Percentiles rank a stretch among this genome's conserved stretches.
Conservation (phyloP, 2,329 filamentous ascomycete species). For the Colletotrichum tanaceti region DNA sequence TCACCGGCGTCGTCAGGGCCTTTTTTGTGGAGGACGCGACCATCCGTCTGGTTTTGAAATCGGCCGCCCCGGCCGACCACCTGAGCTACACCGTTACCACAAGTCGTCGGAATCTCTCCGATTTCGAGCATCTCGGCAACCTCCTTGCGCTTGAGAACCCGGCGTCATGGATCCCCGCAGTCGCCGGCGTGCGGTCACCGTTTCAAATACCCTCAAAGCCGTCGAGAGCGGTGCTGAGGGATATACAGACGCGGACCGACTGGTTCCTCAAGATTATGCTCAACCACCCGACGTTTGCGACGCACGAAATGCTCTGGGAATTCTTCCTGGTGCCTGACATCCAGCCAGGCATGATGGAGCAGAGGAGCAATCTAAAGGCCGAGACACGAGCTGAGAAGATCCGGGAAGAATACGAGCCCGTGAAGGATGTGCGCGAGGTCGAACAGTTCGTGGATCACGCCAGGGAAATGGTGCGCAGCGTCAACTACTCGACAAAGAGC, state of each 20-base stretch:
- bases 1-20: constrained; percentile 91
- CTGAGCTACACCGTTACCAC: constrained; percentile 94
- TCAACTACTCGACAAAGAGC: constrained; percentile 85
- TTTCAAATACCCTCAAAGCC: constrained; percentile 95
- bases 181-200: constrained; percentile 82
- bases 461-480: constrained; percentile 85
- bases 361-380: constrained; percentile 87
- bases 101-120: constrained; percentile 84
- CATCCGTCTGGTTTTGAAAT: constrained; percentile 92
- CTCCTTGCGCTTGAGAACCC: constrained; percentile 90
- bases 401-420: constrained; percentile 86
- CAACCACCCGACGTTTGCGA: constrained; percentile 90
- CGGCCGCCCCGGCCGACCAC: constrained; percentile 83
- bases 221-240: constrained; percentile 85
- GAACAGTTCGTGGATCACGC: constrained; percentile 94
- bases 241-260: constrained; percentile 88
- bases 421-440: constrained; percentile 86
- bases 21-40: constrained; percentile 98
- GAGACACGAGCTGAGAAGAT: constrained; percentile 85
- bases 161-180: constrained; percentile 90
- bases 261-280: constrained; percentile 89
- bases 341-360: constrained; percentile 88
- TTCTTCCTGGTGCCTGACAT: constrained; percentile 98
- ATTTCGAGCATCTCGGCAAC: constrained; percentile 90
- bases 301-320: constrained; percentile 98